A percentile compares a stretch with the other conserved stretches of the same genome.
These are phyloP conservation scores for Paraphaeosphaeria minitans DNA, from an alignment of 2,329 filamentous ascomycete genomes.

Conservation along the genomic window DNA sequence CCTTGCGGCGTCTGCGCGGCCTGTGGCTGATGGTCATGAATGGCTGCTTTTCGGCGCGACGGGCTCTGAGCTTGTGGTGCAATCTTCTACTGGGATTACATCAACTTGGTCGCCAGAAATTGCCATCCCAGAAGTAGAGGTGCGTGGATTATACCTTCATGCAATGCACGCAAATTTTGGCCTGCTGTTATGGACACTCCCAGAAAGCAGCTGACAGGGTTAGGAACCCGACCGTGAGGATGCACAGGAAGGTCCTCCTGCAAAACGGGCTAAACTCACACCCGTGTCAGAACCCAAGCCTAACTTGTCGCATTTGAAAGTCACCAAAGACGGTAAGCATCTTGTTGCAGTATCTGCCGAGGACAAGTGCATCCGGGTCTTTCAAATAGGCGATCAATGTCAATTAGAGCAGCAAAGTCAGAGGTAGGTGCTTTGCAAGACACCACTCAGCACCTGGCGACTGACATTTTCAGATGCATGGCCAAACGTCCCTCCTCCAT, in stretches of 20 bases:
- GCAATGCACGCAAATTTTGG: neutral
- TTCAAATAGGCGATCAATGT: conserved; percentile 68
- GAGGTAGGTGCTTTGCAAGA: conserved; percentile 59
- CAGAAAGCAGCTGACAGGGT: conserved; percentile 14
- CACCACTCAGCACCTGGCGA: conserved; percentile 16
- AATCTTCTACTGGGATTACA: conserved; percentile 36
- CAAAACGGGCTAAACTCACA: conserved; percentile 51
- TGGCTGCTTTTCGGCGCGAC: conserved; percentile 73
- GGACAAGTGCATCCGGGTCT: conserved; percentile 88
- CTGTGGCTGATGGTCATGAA: conserved; percentile 17
- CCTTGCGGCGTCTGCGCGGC: conserved; percentile 33
- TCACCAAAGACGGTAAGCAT: conserved; percentile 68
- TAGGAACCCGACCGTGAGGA: conserved; percentile 25
- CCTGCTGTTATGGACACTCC: no score
- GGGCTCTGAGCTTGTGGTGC: conserved; percentile 69
- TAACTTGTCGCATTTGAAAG: conserved; percentile 71
- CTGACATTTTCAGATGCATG: conserved; percentile 66
- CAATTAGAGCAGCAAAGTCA: conserved; percentile 70
- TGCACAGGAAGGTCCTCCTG: conserved; percentile 43
- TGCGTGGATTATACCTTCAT: conserved; percentile 24
- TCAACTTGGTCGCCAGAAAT: conserved; percentile 37
- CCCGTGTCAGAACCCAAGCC: conserved; percentile 50
- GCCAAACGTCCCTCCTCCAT: conserved; percentile 87
- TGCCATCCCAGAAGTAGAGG: conserved; percentile 16
- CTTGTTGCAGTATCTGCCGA: conserved; percentile 82